Evolutionary conservation across 768 basidiomycete species (phyloP).

Genomic region (Leccinellum rugosiceps): DNA sequence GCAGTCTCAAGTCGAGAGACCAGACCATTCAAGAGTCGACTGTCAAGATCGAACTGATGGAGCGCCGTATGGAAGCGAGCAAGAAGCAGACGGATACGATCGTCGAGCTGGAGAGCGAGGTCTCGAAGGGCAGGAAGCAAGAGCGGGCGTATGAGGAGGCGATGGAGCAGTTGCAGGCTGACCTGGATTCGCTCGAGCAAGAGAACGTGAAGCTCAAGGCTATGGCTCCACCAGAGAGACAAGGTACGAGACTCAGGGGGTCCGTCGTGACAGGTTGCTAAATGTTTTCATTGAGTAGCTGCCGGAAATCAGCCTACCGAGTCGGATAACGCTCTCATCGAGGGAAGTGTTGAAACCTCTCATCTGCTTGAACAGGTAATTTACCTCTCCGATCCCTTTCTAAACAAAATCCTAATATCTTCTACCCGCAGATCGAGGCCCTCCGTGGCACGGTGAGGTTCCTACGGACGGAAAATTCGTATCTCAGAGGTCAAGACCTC

Average conservation of each 20-base stretch:
- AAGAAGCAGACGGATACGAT: constrained; percentile 90
- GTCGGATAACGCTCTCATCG: constrained; percentile 60
- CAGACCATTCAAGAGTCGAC: constrained; percentile 83
- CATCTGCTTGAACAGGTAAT: constrained; percentile 83
- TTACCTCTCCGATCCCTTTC: constrained; percentile 5
- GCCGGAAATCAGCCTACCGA: constrained; percentile 51
- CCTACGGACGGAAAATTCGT: constrained; percentile 91
- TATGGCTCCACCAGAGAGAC: constrained; percentile 62
- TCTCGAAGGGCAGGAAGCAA: constrained; percentile 80
- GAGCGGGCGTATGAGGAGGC: constrained; percentile 90
- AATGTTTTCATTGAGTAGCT: constrained; percentile 25
- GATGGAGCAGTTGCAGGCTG: constrained; percentile 88
- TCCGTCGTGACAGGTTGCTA: not conserved
- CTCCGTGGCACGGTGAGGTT: constrained; percentile 89
- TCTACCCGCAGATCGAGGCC: constrained; percentile 67
- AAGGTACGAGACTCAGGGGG: constrained; percentile 44
- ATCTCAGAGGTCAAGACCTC: constrained; percentile 90
- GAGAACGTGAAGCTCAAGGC: constrained; percentile 84
- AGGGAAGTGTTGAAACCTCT: constrained; percentile 83
- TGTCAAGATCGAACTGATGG: constrained; percentile 95
- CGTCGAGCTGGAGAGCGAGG: constrained; percentile 73
- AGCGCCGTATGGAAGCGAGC: constrained; percentile 84
- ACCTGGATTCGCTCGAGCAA: constrained; percentile 82
- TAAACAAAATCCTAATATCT: constrained; percentile 2
- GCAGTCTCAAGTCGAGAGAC: constrained; percentile 84